A percentile compares a stretch with the other conserved stretches of the same genome.
phyloP scores from a whole-genome alignment of 495 filamentous ascomycete species.

The Amorphotheca resinae region DNA sequence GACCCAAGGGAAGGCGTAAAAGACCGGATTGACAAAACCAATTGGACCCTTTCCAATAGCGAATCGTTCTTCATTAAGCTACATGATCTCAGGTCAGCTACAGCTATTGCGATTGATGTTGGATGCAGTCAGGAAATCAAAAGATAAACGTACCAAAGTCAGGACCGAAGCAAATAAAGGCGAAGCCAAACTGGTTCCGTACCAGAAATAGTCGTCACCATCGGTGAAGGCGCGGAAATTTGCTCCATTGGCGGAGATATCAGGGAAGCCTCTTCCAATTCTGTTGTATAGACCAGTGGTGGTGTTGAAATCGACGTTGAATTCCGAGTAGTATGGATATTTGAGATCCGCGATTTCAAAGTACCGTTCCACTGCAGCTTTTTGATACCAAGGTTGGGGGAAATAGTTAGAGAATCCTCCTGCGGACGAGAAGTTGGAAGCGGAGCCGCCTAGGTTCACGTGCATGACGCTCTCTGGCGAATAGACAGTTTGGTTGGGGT shows the following conservation, averaged over 20 bases:
- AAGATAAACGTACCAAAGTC: slow-evolving; percentile 30
- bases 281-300: slow-evolving; percentile 28
- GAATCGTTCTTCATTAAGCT: slow-evolving; percentile 32
- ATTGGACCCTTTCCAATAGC: slow-evolving; percentile 32
- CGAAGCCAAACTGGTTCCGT: slow-evolving; percentile 45
- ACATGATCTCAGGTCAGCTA: not conserved
- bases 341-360: slow-evolving; percentile 20
- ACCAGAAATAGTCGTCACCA: slow-evolving; percentile 29
- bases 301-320: slow-evolving; percentile 26
- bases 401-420: slow-evolving; percentile 38
- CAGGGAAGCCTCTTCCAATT: slow-evolving; percentile 36
- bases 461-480: slow-evolving; percentile 24
- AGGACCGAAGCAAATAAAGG: slow-evolving; percentile 38
- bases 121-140: not conserved
- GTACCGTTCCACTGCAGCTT: slow-evolving; percentile 12
- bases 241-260: slow-evolving; percentile 50
- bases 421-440: slow-evolving; percentile 16
- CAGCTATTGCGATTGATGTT: not conserved
- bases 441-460: slow-evolving; percentile 1
- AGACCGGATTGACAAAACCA: slow-evolving; percentile 39
- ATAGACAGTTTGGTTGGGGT: slow-evolving; percentile 19
- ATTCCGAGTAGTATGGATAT: slow-evolving; percentile 17
- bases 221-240: slow-evolving; percentile 35
- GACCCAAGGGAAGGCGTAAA: slow-evolving; percentile 33
- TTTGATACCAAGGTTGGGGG: slow-evolving; percentile 27